Percentiles rank a stretch among this genome's conserved stretches.
Evolutionary conservation across 352 stramenopile genomes (phyloP).

Genomic region (Phytophthora boehmeriae): DNA sequence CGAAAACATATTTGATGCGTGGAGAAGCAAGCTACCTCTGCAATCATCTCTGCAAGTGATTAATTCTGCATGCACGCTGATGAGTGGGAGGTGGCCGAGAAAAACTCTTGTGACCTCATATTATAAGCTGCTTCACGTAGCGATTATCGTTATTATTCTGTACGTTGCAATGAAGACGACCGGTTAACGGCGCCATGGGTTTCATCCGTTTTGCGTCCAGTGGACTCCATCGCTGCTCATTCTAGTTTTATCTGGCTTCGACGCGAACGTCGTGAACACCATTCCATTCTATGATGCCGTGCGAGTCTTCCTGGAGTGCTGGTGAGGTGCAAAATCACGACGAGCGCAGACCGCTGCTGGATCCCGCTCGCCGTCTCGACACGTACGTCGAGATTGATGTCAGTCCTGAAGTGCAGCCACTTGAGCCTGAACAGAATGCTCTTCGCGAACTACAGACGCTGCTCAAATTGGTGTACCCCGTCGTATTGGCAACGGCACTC

Average conservation of each 20-base stretch:
- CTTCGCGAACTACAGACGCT: constrained; percentile 42
- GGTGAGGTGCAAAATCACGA: too few species aligned
- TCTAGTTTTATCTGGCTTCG: too few species aligned
- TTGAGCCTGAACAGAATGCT: constrained; percentile 21
- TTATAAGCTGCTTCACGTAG: too few species aligned
- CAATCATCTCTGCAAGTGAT: too few species aligned
- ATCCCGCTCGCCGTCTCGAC: not conserved
- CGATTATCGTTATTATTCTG: too few species aligned
- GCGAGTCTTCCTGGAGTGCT: not conserved
- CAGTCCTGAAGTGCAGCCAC: not conserved
- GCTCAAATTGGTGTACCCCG: constrained; percentile 42
- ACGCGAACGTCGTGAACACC: too few species aligned
- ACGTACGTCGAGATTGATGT: not conserved
- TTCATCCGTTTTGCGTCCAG: too few species aligned
- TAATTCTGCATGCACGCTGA: constrained; percentile 12
- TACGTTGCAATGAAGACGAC: too few species aligned
- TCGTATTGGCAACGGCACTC: constrained; percentile 46
- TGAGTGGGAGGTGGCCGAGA: constrained; percentile 15
- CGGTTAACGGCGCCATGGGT: too few species aligned
- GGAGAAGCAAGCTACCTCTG: not conserved
- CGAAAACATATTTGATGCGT: constrained; percentile 22
- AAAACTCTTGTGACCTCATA: too few species aligned
- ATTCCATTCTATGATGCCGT: too few species aligned
- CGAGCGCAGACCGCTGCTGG: not conserved
- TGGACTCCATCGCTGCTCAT: too few species aligned